These are phyloP conservation scores for Hymenoscyphus fraxineus DNA, from an alignment of 2,329 filamentous ascomycete species.

Conservation along the genomic window DNA sequence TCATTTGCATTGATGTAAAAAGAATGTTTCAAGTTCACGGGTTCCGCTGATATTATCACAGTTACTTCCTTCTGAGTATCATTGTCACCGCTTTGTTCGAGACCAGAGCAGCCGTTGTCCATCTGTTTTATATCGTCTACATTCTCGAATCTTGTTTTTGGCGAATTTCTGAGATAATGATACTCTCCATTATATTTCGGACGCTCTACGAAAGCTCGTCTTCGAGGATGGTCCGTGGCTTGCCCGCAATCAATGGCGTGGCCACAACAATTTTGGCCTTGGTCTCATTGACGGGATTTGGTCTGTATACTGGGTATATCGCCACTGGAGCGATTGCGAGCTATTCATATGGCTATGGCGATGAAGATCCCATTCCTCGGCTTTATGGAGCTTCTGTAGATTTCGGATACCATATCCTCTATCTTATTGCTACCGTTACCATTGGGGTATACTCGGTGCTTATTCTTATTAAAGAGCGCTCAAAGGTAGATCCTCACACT, in stretches of 20 bases:
- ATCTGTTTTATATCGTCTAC: slow-evolving; percentile 7
- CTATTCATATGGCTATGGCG: neutral
- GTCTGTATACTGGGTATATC: neutral
- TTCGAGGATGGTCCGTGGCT: neutral
- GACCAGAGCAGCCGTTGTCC: neutral
- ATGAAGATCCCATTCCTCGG: neutral
- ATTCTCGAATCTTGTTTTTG: neutral
- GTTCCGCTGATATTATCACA: neutral
- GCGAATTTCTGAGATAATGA: neutral
- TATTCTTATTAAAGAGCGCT: slow-evolving; percentile 1
- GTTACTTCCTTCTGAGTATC: slow-evolving; percentile 1
- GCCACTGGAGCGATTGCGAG: neutral
- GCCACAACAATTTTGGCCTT: neutral
- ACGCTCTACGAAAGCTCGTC: slow-evolving; percentile 4
- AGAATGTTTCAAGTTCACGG: neutral
- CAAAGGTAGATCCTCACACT: neutral
- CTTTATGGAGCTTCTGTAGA: neutral
- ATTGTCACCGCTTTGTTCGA: slow-evolving; percentile 1
- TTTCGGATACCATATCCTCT: neutral
- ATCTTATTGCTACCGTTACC: slow-evolving; percentile 1
- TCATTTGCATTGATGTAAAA: slow-evolving; percentile 1
- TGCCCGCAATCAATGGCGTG: neutral
- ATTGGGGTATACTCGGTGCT: neutral
- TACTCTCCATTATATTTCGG: slow-evolving; percentile 6
- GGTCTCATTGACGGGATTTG: neutral